Percentiles rank a stretch among this genome's conserved stretches.
phyloP scores from a whole-genome alignment of 179 eudicot genomes.

The Amaranthus tricolor region DNA sequence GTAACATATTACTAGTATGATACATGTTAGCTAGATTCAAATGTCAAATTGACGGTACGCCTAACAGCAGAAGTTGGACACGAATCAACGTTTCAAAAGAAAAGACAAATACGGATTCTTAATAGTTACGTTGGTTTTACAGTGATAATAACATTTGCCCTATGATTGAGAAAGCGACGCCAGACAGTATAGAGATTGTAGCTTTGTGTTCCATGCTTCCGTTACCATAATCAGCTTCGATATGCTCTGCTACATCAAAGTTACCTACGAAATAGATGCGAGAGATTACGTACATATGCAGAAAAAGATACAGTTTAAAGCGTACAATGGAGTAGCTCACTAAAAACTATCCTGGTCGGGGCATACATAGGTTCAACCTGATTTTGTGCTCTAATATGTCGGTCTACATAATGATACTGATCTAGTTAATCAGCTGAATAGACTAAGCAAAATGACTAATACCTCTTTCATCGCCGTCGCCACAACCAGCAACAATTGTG shows the following conservation, averaged over 20 bases:
- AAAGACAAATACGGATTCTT: neutral
- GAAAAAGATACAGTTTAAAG: neutral
- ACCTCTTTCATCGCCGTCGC: slow-evolving; percentile 63
- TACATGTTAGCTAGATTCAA: neutral
- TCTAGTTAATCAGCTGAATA: too few species aligned
- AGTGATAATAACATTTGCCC: slow-evolving; percentile 29
- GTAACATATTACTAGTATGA: neutral
- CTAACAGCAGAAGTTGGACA: neutral
- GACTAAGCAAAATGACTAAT: neutral
- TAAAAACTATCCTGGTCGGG: neutral
- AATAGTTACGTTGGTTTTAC: neutral
- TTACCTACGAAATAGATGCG: slow-evolving; percentile 36
- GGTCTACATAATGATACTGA: neutral
- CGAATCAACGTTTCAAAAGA: neutral
- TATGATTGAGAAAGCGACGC: slow-evolving; percentile 28
- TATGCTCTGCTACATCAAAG: slow-evolving; percentile 56
- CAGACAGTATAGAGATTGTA: slow-evolving; percentile 20
- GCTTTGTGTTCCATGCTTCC: slow-evolving; percentile 24
- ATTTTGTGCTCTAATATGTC: neutral
- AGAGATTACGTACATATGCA: neutral
- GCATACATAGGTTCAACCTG: too few species aligned
- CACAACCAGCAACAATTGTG: slow-evolving; percentile 60
- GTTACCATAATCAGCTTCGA: slow-evolving; percentile 33
- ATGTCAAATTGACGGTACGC: neutral
- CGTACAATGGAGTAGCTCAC: neutral